Conservation (phyloP, 768 basidiomycete species). For the Lactifluus subvellereus region DNA sequence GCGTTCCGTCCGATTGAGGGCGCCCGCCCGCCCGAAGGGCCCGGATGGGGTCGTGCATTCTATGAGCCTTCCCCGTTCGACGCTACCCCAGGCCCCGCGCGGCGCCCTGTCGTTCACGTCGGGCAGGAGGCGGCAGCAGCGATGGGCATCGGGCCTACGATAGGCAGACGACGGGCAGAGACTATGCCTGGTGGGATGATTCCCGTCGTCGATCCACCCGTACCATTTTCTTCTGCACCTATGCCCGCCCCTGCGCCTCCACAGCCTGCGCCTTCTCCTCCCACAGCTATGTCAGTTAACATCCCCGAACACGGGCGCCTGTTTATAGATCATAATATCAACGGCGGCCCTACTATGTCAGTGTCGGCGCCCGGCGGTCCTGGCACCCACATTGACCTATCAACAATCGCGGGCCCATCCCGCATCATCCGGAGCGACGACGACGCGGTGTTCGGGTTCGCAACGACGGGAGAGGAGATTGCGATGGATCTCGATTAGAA, state of each 20-base stretch:
- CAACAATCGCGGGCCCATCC: slow-evolving; percentile 22
- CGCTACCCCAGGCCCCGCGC: slow-evolving; percentile 1
- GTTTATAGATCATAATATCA: slow-evolving; percentile 1
- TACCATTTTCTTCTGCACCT: not conserved
- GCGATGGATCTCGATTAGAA: slow-evolving; percentile 24
- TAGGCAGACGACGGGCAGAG: slow-evolving; percentile 24
- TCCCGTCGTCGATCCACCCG: slow-evolving; percentile 20
- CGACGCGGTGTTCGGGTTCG: slow-evolving; percentile 16
- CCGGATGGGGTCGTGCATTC: slow-evolving; percentile 24
- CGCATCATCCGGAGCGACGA: slow-evolving; percentile 18
- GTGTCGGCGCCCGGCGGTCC: not conserved
- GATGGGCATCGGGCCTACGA: not conserved
- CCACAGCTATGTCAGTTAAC: not conserved
- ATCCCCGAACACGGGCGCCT: slow-evolving; percentile 15
- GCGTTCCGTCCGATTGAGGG: slow-evolving; percentile 20
- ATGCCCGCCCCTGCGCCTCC: not conserved
- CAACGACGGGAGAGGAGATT: slow-evolving; percentile 21
- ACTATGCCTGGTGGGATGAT: slow-evolving; percentile 26
- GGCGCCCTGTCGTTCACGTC: slow-evolving; percentile 19
- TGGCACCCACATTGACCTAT: slow-evolving; percentile 24
- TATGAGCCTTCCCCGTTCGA: slow-evolving; percentile 24
- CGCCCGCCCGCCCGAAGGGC: slow-evolving; percentile 14
- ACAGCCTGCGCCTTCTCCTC: slow-evolving; percentile 1
- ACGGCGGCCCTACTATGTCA: not conserved
- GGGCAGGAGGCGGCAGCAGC: slow-evolving; percentile 18